Conservation (phyloP, 2,329 filamentous ascomycete species). For the Trichoderma guizhouense region DNA sequence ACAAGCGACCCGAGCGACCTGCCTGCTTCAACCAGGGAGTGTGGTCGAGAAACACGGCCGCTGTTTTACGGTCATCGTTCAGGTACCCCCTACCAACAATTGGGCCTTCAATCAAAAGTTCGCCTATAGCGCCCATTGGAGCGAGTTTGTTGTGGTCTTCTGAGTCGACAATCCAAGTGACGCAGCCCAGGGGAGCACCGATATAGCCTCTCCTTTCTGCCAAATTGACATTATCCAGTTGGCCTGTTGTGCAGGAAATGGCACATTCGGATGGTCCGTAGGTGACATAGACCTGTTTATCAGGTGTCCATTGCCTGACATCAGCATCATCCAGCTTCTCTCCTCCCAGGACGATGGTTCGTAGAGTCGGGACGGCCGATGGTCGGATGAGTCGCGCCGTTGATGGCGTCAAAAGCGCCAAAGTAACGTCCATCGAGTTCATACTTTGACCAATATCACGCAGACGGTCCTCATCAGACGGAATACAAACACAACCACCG, state of each 20-base stretch:
- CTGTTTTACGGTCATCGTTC: slow-evolving; percentile 49
- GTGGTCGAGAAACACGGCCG: slow-evolving; percentile 47
- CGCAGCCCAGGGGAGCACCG: background rate
- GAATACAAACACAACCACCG: slow-evolving; percentile 39
- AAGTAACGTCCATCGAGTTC: background rate
- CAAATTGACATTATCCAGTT: too few species aligned
- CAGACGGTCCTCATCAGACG: background rate
- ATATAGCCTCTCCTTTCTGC: too few species aligned
- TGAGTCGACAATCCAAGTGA: slow-evolving; percentile 40
- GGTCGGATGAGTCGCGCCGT: background rate
- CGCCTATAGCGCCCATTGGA: slow-evolving; percentile 40
- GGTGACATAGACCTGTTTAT: slow-evolving; percentile 18
- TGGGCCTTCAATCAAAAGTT: slow-evolving; percentile 46
- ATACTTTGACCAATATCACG: background rate
- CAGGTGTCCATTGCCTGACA: slow-evolving; percentile 22
- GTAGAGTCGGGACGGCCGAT: background rate
- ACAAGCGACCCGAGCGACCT: background rate
- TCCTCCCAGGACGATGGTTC: background rate
- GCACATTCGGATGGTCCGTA: slow-evolving; percentile 28
- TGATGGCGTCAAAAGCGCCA: background rate
- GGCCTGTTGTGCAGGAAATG: slow-evolving; percentile 26
- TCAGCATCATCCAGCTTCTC: slow-evolving; percentile 5
- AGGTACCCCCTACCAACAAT: slow-evolving; percentile 55
- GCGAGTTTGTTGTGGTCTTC: slow-evolving; percentile 36
- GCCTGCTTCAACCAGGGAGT: slow-evolving; percentile 40